Percentiles rank a stretch among this genome's conserved stretches.
These are phyloP conservation scores for Vigna unguiculata DNA, from an alignment of 306 rosid genomes.

Conservation along the genomic window DNA sequence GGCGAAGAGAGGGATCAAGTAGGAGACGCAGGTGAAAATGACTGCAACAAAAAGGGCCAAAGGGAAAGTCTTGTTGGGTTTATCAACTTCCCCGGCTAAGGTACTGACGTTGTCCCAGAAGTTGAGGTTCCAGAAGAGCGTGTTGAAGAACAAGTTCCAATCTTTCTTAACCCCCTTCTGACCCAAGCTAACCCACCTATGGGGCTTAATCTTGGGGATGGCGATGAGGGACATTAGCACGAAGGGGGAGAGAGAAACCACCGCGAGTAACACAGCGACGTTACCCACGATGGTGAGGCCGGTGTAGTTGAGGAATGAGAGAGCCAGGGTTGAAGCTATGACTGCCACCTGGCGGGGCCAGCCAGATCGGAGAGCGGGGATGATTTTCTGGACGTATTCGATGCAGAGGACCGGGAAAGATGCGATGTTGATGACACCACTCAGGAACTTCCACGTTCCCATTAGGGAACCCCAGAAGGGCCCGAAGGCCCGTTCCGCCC, in stretches of 20 bases:
- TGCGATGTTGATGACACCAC: constrained; percentile 52
- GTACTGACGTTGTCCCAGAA: constrained; percentile 56
- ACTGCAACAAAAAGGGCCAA: constrained; percentile 43
- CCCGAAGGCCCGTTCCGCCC: constrained; percentile 54
- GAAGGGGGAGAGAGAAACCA: constrained; percentile 43
- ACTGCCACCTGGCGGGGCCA: constrained; percentile 45
- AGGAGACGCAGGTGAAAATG: constrained; percentile 52
- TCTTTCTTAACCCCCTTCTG: constrained; percentile 49
- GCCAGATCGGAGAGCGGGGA: constrained; percentile 41
- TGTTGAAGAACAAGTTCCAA: constrained; percentile 51
- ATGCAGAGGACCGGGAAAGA: constrained; percentile 50
- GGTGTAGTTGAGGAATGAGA: constrained; percentile 45
- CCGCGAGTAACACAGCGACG: constrained; percentile 22
- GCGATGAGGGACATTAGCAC: constrained; percentile 45
- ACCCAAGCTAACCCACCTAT: constrained; percentile 47
- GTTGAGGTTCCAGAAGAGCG: constrained; percentile 51
- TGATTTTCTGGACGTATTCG: constrained; percentile 37
- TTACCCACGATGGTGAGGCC: constrained; percentile 49
- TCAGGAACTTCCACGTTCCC: constrained; percentile 54
- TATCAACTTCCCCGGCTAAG: constrained; percentile 50
- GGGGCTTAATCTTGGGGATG: constrained; percentile 40
- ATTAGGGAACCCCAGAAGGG: constrained; percentile 48
- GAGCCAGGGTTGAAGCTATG: constrained; percentile 18
- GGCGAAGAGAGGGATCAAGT: constrained; percentile 49
- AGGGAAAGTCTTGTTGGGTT: constrained; percentile 48